Conservation (phyloP, 441 rosid genomes). For the Gossypium gossypioides region DNA sequence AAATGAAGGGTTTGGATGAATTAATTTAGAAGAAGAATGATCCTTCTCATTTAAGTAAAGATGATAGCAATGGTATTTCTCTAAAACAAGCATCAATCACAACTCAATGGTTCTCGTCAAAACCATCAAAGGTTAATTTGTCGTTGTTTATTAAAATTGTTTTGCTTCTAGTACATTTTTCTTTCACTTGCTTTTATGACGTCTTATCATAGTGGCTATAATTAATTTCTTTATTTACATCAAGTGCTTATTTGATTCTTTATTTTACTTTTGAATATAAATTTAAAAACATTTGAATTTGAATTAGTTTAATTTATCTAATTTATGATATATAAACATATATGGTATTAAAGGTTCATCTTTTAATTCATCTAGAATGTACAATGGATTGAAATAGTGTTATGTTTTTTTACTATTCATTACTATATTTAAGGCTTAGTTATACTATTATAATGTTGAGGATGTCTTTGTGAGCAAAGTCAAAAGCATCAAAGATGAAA, state of each 20-base stretch:
- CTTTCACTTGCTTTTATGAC: neutral
- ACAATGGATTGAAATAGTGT: too few species aligned
- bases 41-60: constrained; percentile 33
- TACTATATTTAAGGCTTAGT: neutral
- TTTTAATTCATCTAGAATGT: too few species aligned
- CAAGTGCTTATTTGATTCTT: too few species aligned
- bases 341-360: too few species aligned
- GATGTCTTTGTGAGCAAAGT: too few species aligned
- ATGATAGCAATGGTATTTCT: constrained; percentile 49
- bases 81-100: constrained; percentile 38
- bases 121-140: constrained; percentile 60
- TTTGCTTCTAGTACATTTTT: neutral
- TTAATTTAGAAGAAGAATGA: constrained; percentile 55
- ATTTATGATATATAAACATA: too few species aligned
- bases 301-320: too few species aligned
- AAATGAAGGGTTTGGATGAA: constrained; percentile 63
- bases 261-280: too few species aligned
- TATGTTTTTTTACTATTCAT: too few species aligned
- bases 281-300: too few species aligned
- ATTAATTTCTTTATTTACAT: too few species aligned
- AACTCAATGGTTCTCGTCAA: constrained; percentile 70
- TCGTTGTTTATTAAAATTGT: neutral
- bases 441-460: neutral
- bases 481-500: too few species aligned
- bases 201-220: neutral